Percentiles rank a stretch among this genome's conserved stretches.
Evolutionary conservation across 202 grass and related monocot genomes (phyloP).

Genomic region (Carex sylvatica): DNA sequence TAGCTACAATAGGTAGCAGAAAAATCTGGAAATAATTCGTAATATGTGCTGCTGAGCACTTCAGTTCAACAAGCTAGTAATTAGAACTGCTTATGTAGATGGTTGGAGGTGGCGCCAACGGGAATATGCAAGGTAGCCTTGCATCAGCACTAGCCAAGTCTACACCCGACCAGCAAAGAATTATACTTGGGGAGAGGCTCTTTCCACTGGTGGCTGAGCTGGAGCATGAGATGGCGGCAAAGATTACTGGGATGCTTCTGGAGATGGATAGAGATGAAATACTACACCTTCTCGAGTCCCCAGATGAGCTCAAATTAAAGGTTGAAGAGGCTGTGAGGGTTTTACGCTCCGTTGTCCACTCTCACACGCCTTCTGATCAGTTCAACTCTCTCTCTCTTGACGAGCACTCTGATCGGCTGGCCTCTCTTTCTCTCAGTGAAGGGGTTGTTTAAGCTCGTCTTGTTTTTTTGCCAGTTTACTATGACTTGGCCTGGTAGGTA

Average conservation of each 20-base stretch:
- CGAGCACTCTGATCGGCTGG: slow-evolving; percentile 48
- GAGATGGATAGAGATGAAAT: slow-evolving; percentile 98
- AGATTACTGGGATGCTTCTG: slow-evolving; percentile 91
- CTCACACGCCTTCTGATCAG: background rate
- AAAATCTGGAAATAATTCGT: background rate
- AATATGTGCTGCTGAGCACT: background rate
- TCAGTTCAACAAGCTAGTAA: slow-evolving; percentile 12
- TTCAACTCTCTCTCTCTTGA: slow-evolving; percentile 15
- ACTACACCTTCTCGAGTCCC: slow-evolving; percentile 81
- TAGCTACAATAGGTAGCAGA: background rate
- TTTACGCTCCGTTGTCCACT: slow-evolving; percentile 46
- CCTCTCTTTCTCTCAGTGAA: slow-evolving; percentile 55
- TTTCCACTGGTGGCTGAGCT: slow-evolving; percentile 87
- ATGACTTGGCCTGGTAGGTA: slow-evolving; percentile 1
- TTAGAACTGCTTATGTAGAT: slow-evolving; percentile 22
- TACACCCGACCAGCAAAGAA: slow-evolving; percentile 66
- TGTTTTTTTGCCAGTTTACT: background rate
- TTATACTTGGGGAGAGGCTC: slow-evolving; percentile 89
- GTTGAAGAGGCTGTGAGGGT: slow-evolving; percentile 89
- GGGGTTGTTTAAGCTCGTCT: slow-evolving; percentile 27
- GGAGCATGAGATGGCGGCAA: slow-evolving; percentile 76
- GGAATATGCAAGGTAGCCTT: slow-evolving; percentile 55
- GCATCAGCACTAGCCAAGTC: slow-evolving; percentile 75
- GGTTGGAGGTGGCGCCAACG: slow-evolving; percentile 45
- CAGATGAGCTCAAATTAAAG: slow-evolving; percentile 77